Evolutionary conservation across 176 grass and related monocot genomes (phyloP).

Genomic region (Cymbopogon citratus): DNA sequence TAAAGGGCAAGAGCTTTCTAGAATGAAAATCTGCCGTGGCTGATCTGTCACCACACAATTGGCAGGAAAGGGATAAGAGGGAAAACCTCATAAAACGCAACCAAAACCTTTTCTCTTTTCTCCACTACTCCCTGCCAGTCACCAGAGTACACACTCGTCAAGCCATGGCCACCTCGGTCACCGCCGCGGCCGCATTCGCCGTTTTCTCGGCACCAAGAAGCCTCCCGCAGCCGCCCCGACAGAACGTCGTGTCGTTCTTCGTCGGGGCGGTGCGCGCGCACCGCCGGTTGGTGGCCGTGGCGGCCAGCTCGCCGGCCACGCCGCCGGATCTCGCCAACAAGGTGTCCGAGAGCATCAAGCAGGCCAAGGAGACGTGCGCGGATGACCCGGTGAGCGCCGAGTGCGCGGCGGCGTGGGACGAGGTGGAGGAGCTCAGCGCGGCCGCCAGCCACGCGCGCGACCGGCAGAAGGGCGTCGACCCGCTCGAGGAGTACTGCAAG

Average conservation of each 20-base stretch:
- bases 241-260: slow-evolving; percentile 29
- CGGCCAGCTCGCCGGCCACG: slow-evolving; percentile 29
- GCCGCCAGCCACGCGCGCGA: slow-evolving; percentile 78
- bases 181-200: slow-evolving; percentile 38
- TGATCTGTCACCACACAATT: slow-evolving; percentile 56
- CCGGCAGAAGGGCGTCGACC: slow-evolving; percentile 57
- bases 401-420: slow-evolving; percentile 92
- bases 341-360: slow-evolving; percentile 90
- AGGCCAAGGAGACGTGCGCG: slow-evolving; percentile 73
- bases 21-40: slow-evolving; percentile 41
- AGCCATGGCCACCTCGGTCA: slow-evolving; percentile 37
- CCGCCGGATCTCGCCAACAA: slow-evolving; percentile 60
- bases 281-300: slow-evolving; percentile 28
- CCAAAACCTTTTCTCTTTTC: neutral
- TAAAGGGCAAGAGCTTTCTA: neutral
- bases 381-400: slow-evolving; percentile 51
- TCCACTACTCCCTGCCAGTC: neutral
- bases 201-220: slow-evolving; percentile 19
- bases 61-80: slow-evolving; percentile 40
- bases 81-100: slow-evolving; percentile 25
- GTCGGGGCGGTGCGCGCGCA: neutral
- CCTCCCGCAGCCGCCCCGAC: slow-evolving; percentile 2
- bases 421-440: slow-evolving; percentile 94
- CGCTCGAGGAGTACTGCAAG: slow-evolving; percentile 84
- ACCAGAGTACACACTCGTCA: neutral